Base-by-base conservation (phyloP, 78 protist species). In the Dictyostelium firmibasis region DNA sequence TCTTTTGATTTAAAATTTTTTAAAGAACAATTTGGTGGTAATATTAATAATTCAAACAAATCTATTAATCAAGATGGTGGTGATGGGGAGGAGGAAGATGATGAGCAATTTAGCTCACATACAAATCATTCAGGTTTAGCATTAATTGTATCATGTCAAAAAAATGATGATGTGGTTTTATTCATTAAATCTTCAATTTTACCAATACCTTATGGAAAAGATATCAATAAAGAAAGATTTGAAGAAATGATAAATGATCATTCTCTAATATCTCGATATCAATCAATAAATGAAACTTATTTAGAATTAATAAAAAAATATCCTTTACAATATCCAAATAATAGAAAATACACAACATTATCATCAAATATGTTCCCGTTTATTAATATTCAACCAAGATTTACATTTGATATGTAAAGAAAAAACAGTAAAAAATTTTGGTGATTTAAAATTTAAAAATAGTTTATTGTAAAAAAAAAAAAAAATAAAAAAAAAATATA, bases 281-380 rank as follows among this genome's bases (percentile, higher is more conserved):
- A 82, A 60, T 62, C 57, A 50, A 82, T 81, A 5, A 38, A 41
- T 47, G 50, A 47, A 47, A 25, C 60, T 29, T 81, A 81, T 81
- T 47, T 81, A 2, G 85, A 47, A n/a, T 35, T 47, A 23, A 81
- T 47, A 16, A 47, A 25, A 81, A 27, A 23, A n/a, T 16, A 82
- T 60, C 47, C 35, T 20, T 10, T 25, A 31, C 86, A 87, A 18
- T 78, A 64, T 41, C 81, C 70, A 43, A 8, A 18, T 9, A 76
- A 87, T 25, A 76, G 93, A 78, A 87, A 87, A 29, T 87, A 57
- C 44, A 9, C 85, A n/a, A 77, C 93, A 1, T 7, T 87, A 3
- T 87, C 93, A 6, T 53, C 93, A 23, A 87, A 87, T 79, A 43
- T 44, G n/a, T 76, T 62, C 25, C 84, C 93, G 10, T 87, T 78